Percentiles rank a stretch among this genome's conserved stretches.
Evolutionary conservation across 192 early-diverging fungal genomes (phyloP).

Genomic region (Podila horticola): DNA sequence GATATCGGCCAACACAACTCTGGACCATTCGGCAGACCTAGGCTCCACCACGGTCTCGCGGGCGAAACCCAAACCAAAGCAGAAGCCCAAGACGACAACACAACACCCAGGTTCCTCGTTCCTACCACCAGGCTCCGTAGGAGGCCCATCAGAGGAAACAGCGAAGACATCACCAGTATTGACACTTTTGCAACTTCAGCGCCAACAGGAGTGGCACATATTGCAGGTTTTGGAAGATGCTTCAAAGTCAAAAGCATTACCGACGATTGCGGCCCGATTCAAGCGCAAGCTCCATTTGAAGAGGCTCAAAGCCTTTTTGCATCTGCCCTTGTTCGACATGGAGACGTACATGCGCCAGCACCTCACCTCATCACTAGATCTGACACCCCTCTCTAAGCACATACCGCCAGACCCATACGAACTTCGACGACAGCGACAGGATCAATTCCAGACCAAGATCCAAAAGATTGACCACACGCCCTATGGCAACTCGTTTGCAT

Average conservation of each 20-base stretch:
- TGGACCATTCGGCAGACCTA: neutral
- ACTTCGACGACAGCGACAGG: constrained; percentile 30
- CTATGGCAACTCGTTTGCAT: constrained; percentile 80
- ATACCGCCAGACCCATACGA: constrained; percentile 39
- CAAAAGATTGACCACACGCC: constrained; percentile 62
- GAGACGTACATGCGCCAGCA: constrained; percentile 61
- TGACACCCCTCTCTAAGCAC: constrained; percentile 26
- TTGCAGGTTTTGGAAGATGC: constrained; percentile 62
- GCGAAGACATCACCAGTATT: constrained; percentile 24
- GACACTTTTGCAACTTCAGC: constrained; percentile 40
- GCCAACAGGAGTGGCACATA: constrained; percentile 65
- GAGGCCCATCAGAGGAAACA: neutral
- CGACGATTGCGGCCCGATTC: constrained; percentile 60
- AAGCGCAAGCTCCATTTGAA: constrained; percentile 64
- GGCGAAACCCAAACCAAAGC: constrained; percentile 18
- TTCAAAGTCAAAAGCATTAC: constrained; percentile 39
- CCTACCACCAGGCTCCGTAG: neutral
- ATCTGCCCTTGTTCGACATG: constrained; percentile 73
- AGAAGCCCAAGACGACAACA: neutral
- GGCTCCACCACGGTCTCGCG: constrained; percentile 8
- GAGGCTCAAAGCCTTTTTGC: constrained; percentile 71
- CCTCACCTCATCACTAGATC: constrained; percentile 34
- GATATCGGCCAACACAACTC: neutral
- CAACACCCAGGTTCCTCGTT: neutral
- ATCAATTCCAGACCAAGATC: constrained; percentile 41